Base-by-base conservation (phyloP, 495 filamentous ascomycete genomes). In the Penicillium mononematosum region DNA sequence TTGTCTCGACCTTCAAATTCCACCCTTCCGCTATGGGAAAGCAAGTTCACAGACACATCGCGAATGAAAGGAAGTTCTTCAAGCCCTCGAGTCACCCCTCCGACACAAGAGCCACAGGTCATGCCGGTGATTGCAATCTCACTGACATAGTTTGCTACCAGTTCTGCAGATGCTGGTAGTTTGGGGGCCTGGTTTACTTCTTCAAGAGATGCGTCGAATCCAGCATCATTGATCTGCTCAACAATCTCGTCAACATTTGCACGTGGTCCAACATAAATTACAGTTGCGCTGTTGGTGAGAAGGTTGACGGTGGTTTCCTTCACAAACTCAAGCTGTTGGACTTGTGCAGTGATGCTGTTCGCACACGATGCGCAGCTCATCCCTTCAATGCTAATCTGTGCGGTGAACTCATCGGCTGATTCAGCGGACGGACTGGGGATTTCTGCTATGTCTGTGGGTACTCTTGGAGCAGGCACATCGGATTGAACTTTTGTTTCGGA, bases 91-190 rank as follows among this genome's bases (percentile, higher is more conserved):
- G 82, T 88, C 60, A 96, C 82, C 43, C 74, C 75, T 41, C 81
- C 83, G 12, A 83, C 79, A 66, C 92, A 96, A 4, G 88, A 79
- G 20, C 84, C 83, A 66, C 92, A 96, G 6, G 88, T 94, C 89
- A 96, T 94, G 14, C 90, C 90, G 24, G 80, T 84, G 51, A 96
- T 85, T 6, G 87, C 82, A 57, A 91, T 77, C 2, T 85, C 83
- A 3, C 82, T 88, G 45, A 75, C 71, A 73, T 80, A 76, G 0
- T 25, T 25, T 16, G 45, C 46, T 1, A 49, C 14, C 3, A 17
- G 17, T 29, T 55, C 45, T 16, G 39, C 58, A 27, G 48, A 32
- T 8, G 31, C 36, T 17, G 63, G 22, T 84, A 53, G 17, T 4
- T 45, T 47, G 10, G 34, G 29, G 9, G 77, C 25, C 20, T 63